Evolutionary conservation across 2,329 filamentous ascomycete species (phyloP), one percentile per base, ranked within the genome.

Genomic region (Trichoderma koningii): DNA sequence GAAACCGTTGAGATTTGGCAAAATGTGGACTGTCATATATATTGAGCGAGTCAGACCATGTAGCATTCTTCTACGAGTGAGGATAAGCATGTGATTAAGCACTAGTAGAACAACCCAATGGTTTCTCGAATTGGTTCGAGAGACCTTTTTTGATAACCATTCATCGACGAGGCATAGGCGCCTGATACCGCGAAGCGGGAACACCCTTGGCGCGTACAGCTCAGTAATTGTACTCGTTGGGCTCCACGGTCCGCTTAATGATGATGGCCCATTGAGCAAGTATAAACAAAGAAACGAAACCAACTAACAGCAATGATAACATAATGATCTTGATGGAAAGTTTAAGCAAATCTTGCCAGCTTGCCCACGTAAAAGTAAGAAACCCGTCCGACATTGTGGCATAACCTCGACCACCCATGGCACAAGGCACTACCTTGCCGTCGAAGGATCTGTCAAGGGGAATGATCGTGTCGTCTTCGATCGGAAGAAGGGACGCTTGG

Each of bases 361-460:
- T 87, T 66, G 86, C 81, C 76, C 85, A 85, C 74, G 89, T 86
- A 76, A 96, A 93, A 38, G 87, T 91, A 70, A 82, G 83, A 90
- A 92, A 93, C 1, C 92, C 93, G 71, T 94, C 89, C 55, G 85
- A 76, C 71, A 94, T 84, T 44, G 89, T 86, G 68, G 91, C 83
- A 70, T 85, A 88, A 69, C 91, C 90, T 69, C 83, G 85, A 61
- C 90, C 91, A 66, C 86, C 88, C n/a, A 92, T 80, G 59, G 92
- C 83, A 66, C 86, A 84, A 14, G 91, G 88, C 68, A 89, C 85
- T 30, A 93, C 86, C 74, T 88, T 89, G 70, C 91, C 91, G 68
- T 84, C 86, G 73, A 96, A 96, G 34, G 89, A 89, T 69, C 93
- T 90, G 81, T 98, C 94, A 73, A 97, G 97, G 28, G 92, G 89